Evolutionary conservation across 768 basidiomycete genomes (phyloP), one percentile per base, ranked within the genome.

Genomic region (Mycena pura): DNA sequence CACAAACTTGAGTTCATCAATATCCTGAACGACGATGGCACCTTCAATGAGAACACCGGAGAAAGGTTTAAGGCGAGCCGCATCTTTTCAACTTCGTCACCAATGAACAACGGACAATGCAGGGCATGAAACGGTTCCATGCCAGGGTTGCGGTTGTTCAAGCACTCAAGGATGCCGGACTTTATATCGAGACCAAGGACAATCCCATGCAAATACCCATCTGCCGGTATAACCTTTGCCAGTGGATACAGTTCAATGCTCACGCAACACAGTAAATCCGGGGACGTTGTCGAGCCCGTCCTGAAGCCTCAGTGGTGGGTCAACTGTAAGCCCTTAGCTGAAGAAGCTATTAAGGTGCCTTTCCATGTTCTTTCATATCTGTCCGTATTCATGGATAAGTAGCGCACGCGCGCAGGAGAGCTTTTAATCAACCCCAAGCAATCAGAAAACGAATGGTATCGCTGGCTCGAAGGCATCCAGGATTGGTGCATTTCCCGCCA

Each of bases 231-330:
- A 86, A 72, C 13, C 31, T 22, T 55, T 31, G 9, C 9, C 13
- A 39, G 54, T 32, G 11, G 31, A 6, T 8, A 21, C 34, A 13
- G 17, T 14, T 10, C 54, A 39, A 62, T 67, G 2, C 70, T 19
- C 19, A 36, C 25, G 52, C 3, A 15, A 0, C 19, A 14, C 65
- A 96, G 92, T 67, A 96, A 97, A 84, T 97, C 95, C 3, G 96
- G 96, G 1, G 97, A 99, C 72, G 76, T 99, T 53, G 97, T 99
- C 66, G 97, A 99, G 75, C 90, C 93, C 2, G 79, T 98, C 21
- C 79, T 99, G 69, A 99, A 97, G 75, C 97, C 97, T 0, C 97
- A 99, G 72, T 99, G 97, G 97, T 99, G 96, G 96, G 91, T 99
- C 32, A 87, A 89, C 74, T 96, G 95, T 78, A 87, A 93, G 74